phyloP scores from a whole-genome alignment of 192 early-diverging fungal genomes.

The Linnemannia hyalina region DNA sequence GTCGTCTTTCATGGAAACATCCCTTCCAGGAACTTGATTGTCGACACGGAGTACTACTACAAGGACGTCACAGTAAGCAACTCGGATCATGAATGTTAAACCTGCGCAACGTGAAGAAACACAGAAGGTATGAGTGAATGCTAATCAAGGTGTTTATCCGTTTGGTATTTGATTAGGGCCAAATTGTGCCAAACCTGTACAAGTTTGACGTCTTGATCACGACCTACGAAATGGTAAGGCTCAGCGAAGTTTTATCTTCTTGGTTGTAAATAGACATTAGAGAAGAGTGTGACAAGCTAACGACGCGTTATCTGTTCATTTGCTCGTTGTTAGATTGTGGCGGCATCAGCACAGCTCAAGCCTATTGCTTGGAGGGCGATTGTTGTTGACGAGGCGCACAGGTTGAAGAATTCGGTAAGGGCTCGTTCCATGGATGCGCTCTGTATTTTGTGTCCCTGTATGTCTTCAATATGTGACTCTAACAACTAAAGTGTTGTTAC shows the following conservation, averaged over 20 bases:
- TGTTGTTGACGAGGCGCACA: constrained; percentile 90
- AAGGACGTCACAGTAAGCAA: constrained; percentile 36
- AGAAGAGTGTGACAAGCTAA: background rate
- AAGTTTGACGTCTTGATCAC: constrained; percentile 75
- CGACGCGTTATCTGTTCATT: background rate
- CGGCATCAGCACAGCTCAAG: constrained; percentile 73
- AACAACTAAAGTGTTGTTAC: background rate
- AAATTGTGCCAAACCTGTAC: constrained; percentile 61
- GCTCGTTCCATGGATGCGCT: background rate
- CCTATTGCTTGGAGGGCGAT: constrained; percentile 79
- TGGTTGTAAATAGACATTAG: background rate
- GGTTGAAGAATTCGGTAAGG: constrained; percentile 83
- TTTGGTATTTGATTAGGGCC: constrained; percentile 43
- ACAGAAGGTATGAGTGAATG: background rate
- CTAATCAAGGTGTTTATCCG: background rate
- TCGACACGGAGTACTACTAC: constrained; percentile 81
- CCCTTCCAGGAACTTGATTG: constrained; percentile 76
- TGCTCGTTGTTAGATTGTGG: constrained; percentile 72
- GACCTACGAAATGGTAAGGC: constrained; percentile 63
- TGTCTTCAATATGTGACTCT: background rate
- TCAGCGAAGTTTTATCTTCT: background rate
- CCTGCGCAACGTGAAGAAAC: background rate
- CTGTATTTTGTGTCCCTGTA: background rate
- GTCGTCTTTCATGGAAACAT: constrained; percentile 73
- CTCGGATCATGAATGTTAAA: constrained; percentile 60